Percentiles rank a stretch among this genome's conserved stretches.
These are phyloP conservation scores for Neofusicoccum parvum DNA, from an alignment of 2,329 filamentous ascomycete species.

Conservation along the genomic window DNA sequence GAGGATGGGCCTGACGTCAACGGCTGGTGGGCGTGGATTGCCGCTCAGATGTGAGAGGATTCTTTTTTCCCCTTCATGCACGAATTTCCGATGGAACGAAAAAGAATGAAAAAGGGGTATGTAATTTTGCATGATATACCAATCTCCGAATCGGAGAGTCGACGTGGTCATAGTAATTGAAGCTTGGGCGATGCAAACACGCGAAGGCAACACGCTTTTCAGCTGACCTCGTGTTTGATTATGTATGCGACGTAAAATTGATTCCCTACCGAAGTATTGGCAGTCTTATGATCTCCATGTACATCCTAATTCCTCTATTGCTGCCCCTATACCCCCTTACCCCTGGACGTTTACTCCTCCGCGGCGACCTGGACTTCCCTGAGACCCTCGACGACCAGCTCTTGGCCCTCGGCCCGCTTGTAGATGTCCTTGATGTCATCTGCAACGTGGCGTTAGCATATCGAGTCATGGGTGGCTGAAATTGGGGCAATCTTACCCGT, in stretches of 20 bases:
- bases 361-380: conserved; percentile 75
- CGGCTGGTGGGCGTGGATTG: conserved; percentile 92
- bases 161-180: conserved; percentile 4
- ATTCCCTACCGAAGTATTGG: conserved; percentile 17
- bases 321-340: conserved; percentile 11
- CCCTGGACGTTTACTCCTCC: conserved; percentile 56
- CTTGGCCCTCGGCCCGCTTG: conserved; percentile 76
- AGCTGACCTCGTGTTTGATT: conserved; percentile 7
- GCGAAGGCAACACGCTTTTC: not conserved
- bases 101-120: conserved; percentile 1
- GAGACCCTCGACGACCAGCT: conserved; percentile 84
- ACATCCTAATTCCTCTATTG: conserved; percentile 19
- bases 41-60: conserved; percentile 62
- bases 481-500: conserved; percentile 53
- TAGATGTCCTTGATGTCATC: conserved; percentile 97
- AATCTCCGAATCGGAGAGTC: conserved; percentile 14
- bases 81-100: not conserved
- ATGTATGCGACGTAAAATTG: conserved; percentile 19
- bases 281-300: conserved; percentile 20
- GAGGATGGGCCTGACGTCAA: conserved; percentile 71
- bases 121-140: conserved; percentile 14
- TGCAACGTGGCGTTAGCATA: conserved; percentile 43
- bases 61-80: not conserved
- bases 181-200: not conserved
- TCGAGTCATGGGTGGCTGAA: conserved; percentile 22